Percentiles rank a stretch among this genome's conserved stretches.
These are phyloP conservation scores for Plasmodium cynomolgi DNA, from an alignment of 169 alveolate species.

Conservation along the genomic window DNA sequence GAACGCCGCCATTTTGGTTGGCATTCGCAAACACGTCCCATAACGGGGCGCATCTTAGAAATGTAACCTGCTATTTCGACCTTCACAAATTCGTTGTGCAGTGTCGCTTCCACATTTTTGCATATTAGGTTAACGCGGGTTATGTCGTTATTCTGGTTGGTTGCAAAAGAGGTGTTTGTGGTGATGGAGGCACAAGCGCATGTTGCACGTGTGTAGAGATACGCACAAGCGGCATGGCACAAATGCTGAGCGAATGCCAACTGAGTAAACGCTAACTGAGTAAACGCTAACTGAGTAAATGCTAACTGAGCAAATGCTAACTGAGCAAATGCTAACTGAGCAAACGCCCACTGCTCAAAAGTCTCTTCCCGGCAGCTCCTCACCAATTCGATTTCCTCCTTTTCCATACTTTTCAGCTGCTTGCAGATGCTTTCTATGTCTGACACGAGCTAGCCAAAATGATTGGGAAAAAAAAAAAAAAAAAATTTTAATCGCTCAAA, in stretches of 20 bases:
- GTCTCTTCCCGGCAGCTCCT: background rate
- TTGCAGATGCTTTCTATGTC: conserved; percentile 61
- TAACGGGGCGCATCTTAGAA: background rate
- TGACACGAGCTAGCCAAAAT: conserved; percentile 28
- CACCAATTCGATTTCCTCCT: conserved; percentile 72
- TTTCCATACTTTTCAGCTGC: conserved; percentile 68
- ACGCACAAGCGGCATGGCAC: background rate
- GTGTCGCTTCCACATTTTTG: conserved; percentile 69
- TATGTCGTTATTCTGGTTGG: conserved; percentile 46
- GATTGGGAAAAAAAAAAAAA: background rate
- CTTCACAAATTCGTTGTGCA: conserved; percentile 71
- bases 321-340: background rate
- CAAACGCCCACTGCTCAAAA: background rate
- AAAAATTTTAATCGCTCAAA: background rate
- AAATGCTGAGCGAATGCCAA: too few species aligned
- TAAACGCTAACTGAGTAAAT: too few species aligned
- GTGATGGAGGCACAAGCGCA: background rate
- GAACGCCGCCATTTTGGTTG: background rate
- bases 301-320: background rate
- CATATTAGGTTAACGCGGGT: conserved; percentile 64
- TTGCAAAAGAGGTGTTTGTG: background rate
- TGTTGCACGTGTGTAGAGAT: background rate
- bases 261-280: background rate
- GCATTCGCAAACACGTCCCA: background rate
- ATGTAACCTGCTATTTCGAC: conserved; percentile 70